Conservation (phyloP, 169 alveolate species). For the Plasmodium adleri region DNA sequence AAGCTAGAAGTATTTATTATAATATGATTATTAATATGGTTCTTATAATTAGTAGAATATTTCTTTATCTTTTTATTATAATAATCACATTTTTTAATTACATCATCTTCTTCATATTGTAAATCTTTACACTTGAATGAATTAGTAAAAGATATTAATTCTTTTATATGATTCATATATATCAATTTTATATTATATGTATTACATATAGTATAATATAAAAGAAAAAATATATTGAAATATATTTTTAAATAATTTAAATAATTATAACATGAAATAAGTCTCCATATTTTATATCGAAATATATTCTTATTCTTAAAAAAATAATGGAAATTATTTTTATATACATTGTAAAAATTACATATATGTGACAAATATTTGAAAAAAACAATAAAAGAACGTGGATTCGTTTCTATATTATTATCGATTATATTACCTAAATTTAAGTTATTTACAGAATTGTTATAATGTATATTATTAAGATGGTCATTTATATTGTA, state of each 20-base stretch:
- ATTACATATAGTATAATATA: constrained; percentile 20
- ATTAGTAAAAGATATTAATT: neutral
- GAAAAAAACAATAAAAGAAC: neutral
- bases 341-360: constrained; percentile 33
- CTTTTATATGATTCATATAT: constrained; percentile 10
- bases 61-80: neutral
- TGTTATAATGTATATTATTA: too few relatives aligned
- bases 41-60: neutral
- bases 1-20: neutral
- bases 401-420: neutral
- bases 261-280: constrained; percentile 42
- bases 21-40: neutral
- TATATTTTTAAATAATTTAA: constrained; percentile 15
- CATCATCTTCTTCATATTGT: too few relatives aligned
- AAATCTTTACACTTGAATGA: too few relatives aligned
- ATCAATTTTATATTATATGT: constrained; percentile 15
- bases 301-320: constrained; percentile 32
- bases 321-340: neutral
- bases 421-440: neutral
- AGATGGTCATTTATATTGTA: too few relatives aligned
- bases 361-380: neutral
- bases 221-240: constrained; percentile 32
- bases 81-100: too few relatives aligned
- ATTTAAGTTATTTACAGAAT: too few relatives aligned
- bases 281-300: constrained; percentile 26